Conservation (phyloP, 768 basidiomycete species). For the Kwoniella newhampshirensis region DNA sequence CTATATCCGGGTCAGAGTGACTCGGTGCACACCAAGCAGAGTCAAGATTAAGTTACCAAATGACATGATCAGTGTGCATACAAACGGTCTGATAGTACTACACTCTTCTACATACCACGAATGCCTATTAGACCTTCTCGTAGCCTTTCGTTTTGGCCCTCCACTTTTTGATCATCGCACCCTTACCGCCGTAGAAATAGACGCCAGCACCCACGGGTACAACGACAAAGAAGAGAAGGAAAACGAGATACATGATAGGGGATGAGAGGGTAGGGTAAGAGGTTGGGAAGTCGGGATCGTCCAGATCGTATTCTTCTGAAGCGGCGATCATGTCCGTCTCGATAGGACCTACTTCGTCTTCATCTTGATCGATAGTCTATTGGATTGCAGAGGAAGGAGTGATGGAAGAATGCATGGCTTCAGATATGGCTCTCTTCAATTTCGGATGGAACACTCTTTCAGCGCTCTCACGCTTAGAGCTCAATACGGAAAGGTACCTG, state of each 20-base stretch:
- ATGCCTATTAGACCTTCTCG: constrained; percentile 26
- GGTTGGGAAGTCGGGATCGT: constrained; percentile 14
- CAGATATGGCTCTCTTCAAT: constrained; percentile 13
- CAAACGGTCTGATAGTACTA: too few relatives aligned
- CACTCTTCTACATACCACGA: too few relatives aligned
- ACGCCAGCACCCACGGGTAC: constrained; percentile 51
- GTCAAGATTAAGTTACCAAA: too few relatives aligned
- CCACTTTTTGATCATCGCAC: constrained; percentile 29
- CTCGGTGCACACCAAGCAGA: too few relatives aligned
- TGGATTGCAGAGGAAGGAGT: constrained; percentile 1
- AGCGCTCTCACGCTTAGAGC: constrained; percentile 62
- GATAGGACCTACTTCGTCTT: constrained; percentile 24
- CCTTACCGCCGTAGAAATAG: constrained; percentile 43
- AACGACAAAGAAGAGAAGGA: constrained; percentile 57
- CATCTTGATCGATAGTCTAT: constrained; percentile 3
- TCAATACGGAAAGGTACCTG: constrained; percentile 94
- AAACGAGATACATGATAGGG: constrained; percentile 38
- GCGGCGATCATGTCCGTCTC: constrained; percentile 30
- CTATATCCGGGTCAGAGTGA: too few relatives aligned
- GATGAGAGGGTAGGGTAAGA: constrained; percentile 33
- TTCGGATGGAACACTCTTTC: constrained; percentile 6
- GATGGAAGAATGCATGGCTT: constrained; percentile 20
- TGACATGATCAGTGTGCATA: too few relatives aligned
- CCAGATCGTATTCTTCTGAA: constrained; percentile 10
- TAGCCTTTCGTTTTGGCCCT: constrained; percentile 23